These are phyloP conservation scores for Aphanoascus verrucosus DNA, from an alignment of 2,329 filamentous ascomycete species.

Conservation along the genomic window DNA sequence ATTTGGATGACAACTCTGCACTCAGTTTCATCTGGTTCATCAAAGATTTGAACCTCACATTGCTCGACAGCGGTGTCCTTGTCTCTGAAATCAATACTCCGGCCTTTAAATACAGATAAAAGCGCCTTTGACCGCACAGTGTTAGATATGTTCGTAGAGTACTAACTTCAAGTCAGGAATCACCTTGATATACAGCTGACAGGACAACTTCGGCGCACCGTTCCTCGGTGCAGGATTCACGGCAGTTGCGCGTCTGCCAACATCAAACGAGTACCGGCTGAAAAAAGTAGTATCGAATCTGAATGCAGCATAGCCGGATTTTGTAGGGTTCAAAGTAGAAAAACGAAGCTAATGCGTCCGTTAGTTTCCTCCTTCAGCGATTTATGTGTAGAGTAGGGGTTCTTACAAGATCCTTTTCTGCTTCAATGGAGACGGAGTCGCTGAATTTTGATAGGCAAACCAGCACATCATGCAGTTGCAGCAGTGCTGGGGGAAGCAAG, in stretches of 20 bases:
- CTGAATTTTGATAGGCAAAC: conserved; percentile 53
- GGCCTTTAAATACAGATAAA: conserved; percentile 53
- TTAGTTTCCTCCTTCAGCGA: not conserved
- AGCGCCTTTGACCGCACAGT: conserved; percentile 38
- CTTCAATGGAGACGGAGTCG: conserved; percentile 53
- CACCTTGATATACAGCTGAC: conserved; percentile 49
- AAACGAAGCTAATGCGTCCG: conserved; percentile 44
- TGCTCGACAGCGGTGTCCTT: conserved; percentile 51
- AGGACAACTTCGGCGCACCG: conserved; percentile 44
- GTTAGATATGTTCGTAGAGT: not conserved
- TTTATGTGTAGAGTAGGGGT: not conserved
- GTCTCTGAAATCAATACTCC: conserved; percentile 44
- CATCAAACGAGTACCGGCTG: conserved; percentile 45
- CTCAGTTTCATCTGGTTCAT: conserved; percentile 45
- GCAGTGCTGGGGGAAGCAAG: conserved; percentile 45
- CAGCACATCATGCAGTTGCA: conserved; percentile 48
- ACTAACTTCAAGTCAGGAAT: not conserved
- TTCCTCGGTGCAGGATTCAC: conserved; percentile 15
- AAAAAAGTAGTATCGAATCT: conserved; percentile 49
- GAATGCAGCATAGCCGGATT: conserved; percentile 54
- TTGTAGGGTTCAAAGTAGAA: conserved; percentile 51
- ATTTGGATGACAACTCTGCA: conserved; percentile 53
- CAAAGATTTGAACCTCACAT: conserved; percentile 51
- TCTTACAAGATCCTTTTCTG: conserved; percentile 46
- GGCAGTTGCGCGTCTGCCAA: conserved; percentile 19